Base-by-base conservation (phyloP, 176 grass and related monocot genomes). In the Areca catechu region DNA sequence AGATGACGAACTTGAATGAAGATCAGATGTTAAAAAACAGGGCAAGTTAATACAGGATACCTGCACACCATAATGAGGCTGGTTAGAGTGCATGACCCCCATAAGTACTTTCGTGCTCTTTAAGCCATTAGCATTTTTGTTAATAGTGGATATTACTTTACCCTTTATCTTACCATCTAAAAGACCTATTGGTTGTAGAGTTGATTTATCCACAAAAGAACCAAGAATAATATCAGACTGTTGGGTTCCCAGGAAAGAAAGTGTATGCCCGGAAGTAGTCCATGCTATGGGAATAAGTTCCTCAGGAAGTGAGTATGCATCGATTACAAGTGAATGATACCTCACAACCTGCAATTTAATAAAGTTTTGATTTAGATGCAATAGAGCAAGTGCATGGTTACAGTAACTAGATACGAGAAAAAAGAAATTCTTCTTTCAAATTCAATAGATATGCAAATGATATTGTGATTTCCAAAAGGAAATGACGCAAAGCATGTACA, bases 61-160 rank as follows among this genome's bases (percentile, higher is more conserved):
- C 83, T 97, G 92, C 62, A 97, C 83, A 69, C 92, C 92, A 70
- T 82, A 97, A 66, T 97, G 92, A 84, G 86, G 86, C 65, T 68
- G 79, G 12, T 68, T 80, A 76, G 58, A 79, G 66, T 97, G 86
- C 47, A 65, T 84, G 53, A 97, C 37, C 29, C 83, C 92, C 92
- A 97, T 97, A 66, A 97, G 49, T 19, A 97, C 54, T 59, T 61
- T 88, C 48, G 25, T 23, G 24, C 48, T 22, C 62, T 74, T 58
- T 49, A 49, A 57, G 7, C 59, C 69, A 51, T 21, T 74, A 74
- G 21, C 6, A 77, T 54, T 63, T 4, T 54, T 63, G 12, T 49
- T 54, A 75, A 30, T 76, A 12, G 22, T 58, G 54, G 56, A 37
- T 53, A 37, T 15, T 16, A 55, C 12, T 65, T 17, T 23, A 22